Conservation (phyloP, 2,329 filamentous ascomycete genomes). For the Aureobasidium mangrovei region DNA sequence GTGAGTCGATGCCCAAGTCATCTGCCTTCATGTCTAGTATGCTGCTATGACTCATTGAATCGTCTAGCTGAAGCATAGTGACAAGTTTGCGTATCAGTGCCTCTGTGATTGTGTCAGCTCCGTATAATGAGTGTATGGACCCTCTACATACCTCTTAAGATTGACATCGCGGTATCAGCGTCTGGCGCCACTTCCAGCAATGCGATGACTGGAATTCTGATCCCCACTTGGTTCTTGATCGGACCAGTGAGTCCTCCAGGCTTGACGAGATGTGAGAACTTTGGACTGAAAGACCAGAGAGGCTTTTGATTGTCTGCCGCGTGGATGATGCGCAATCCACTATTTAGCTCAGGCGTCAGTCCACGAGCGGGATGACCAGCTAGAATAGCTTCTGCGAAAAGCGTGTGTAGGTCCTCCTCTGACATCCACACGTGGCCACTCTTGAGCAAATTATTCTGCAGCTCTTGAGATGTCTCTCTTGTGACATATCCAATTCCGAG, state of each 20-base stretch:
- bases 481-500: conserved; percentile 33
- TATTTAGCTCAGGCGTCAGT: background rate
- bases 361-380: conserved; percentile 25
- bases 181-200: no score
- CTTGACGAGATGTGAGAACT: no score
- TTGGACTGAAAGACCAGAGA: background rate
- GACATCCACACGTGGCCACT: conserved; percentile 27
- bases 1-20: conserved; percentile 32
- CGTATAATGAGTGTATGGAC: background rate
- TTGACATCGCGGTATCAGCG: no score
- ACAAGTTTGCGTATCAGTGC: background rate
- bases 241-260: no score
- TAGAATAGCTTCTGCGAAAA: conserved; percentile 44
- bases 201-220: no score
- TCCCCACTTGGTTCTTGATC: no score
- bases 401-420: conserved; percentile 43
- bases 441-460: background rate
- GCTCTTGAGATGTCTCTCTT: background rate
- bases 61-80: background rate
- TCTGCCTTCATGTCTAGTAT: background rate
- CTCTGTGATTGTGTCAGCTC: background rate
- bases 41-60: background rate
- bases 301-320: background rate
- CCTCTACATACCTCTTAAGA: no score
- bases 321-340: background rate